phyloP scores from a whole-genome alignment of 2,329 filamentous ascomycete genomes.

The Fonsecaea multimorphosa region DNA sequence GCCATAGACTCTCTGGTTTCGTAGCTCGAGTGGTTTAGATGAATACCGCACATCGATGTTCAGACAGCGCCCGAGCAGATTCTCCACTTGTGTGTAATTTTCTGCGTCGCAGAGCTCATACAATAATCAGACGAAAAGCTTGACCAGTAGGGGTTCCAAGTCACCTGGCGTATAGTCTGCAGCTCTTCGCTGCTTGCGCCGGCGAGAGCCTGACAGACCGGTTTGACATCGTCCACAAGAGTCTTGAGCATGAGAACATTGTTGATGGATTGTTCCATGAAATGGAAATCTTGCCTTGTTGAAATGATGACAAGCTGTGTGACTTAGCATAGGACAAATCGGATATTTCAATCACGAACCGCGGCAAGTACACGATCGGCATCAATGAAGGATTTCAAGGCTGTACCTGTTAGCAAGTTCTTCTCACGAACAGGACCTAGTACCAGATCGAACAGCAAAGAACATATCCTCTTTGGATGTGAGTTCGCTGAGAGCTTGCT shows the following conservation, averaged over 20 bases:
- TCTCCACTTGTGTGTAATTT: constrained; percentile 65
- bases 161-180: constrained; percentile 67
- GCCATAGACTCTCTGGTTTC: constrained; percentile 89
- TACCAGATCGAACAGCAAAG: constrained; percentile 72
- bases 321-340: constrained; percentile 34
- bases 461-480: constrained; percentile 85
- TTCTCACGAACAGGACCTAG: constrained; percentile 37
- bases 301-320: constrained; percentile 76
- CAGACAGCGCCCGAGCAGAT: constrained; percentile 71
- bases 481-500: constrained; percentile 83
- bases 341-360: constrained; percentile 52
- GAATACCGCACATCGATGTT: constrained; percentile 83
- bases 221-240: constrained; percentile 72
- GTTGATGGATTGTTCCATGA: constrained; percentile 82
- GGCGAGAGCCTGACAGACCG: constrained; percentile 70
- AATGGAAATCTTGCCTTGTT: constrained; percentile 67
- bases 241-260: constrained; percentile 85
- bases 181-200: constrained; percentile 70
- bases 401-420: constrained; percentile 49
- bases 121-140: constrained; percentile 18
- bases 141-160: constrained; percentile 7
- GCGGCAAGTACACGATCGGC: constrained; percentile 79
- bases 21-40: constrained; percentile 78
- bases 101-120: constrained; percentile 67
- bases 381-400: constrained; percentile 76